Base-by-base conservation (phyloP, 1,284 basidiomycete species). In the Cryptococcus jaspeensis region DNA sequence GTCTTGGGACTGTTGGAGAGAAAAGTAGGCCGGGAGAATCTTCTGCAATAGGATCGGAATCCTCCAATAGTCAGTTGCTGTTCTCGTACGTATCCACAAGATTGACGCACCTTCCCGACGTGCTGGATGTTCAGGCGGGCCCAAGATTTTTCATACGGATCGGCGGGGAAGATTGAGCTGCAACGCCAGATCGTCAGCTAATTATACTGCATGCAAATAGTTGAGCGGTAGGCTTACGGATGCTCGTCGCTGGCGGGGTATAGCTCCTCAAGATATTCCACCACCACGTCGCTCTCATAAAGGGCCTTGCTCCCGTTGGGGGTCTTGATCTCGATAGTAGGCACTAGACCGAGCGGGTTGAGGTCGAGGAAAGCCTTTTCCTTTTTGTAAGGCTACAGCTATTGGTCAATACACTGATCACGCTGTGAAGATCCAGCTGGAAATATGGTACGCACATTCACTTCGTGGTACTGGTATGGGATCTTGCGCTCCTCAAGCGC, bases 1-100 rank as follows among this genome's bases (percentile, higher is more conserved):
- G 13, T 61, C 59, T 55, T 65, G 64, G 20, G 50, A 49, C 46
- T 63, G 61, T 37, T 63, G 59, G 5, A 65, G 54, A 7, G 50
- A 52, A 52, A 65, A 63, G 52, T 65, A 65, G 35, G 47, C 50
- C 3, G 64, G 64, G 36, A 65, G 55, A 57, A 65, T 63, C 56
- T 65, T 61, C 64, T 65, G 52, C 25, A 20, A n/a, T n/a, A 28
- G 13, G 25, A n/a, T n/a, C n/a, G n/a, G n/a, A n/a, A n/a, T n/a
- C n/a, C n/a, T n/a, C n/a, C n/a, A n/a, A n/a, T n/a, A n/a, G n/a
- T n/a, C n/a, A n/a, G n/a, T n/a, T n/a, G n/a, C n/a, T n/a, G n/a
- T n/a, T n/a, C n/a, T n/a, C n/a, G n/a, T n/a, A n/a, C n/a, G n/a
- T n/a, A n/a, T n/a, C n/a, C n/a, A n/a, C n/a, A n/a, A n/a, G n/a